Percentiles rank a stretch among this genome's conserved stretches.
Conservation (phyloP, 139 green algal species). For the Spirogloea muscicola region DNA sequence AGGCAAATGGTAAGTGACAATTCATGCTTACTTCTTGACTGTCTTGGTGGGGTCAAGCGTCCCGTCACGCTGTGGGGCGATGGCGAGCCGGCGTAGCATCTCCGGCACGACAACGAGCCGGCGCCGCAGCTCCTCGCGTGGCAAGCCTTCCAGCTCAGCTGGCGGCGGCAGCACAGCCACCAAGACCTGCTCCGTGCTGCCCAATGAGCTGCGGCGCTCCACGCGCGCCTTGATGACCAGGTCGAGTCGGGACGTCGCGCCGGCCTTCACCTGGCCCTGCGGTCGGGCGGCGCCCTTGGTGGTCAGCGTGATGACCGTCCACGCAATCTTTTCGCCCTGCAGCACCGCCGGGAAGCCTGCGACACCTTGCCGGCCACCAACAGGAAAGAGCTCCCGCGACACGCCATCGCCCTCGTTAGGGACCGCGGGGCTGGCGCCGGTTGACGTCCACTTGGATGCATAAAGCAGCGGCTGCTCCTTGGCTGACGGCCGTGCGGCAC, state of each 20-base stretch:
- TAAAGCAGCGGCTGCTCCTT: no score
- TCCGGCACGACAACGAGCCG: background rate
- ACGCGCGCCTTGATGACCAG: constrained; percentile 10
- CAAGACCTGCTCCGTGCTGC: background rate
- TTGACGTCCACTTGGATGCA: no score
- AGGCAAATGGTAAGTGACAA: no score
- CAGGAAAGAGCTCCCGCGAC: background rate
- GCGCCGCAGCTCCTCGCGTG: background rate
- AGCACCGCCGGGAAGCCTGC: background rate
- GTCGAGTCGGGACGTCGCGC: constrained; percentile 9
- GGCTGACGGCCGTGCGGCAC: no score
- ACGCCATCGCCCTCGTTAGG: no score
- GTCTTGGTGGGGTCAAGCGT: no score
- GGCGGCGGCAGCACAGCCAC: background rate
- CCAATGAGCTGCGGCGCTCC: no score
- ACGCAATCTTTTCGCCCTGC: constrained; percentile 1
- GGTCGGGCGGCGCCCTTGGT: no score
- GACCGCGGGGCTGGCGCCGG: no score
- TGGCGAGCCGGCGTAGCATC: background rate
- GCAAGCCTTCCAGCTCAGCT: background rate
- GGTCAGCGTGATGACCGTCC: constrained; percentile 1
- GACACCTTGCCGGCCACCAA: background rate
- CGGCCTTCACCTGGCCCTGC: constrained; percentile 2
- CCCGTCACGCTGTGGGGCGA: background rate
- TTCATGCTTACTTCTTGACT: no score